Evolutionary conservation across 2,329 filamentous ascomycete genomes (phyloP), one percentile per base, ranked within the genome.

Genomic region (Paecilomyces variotii): DNA sequence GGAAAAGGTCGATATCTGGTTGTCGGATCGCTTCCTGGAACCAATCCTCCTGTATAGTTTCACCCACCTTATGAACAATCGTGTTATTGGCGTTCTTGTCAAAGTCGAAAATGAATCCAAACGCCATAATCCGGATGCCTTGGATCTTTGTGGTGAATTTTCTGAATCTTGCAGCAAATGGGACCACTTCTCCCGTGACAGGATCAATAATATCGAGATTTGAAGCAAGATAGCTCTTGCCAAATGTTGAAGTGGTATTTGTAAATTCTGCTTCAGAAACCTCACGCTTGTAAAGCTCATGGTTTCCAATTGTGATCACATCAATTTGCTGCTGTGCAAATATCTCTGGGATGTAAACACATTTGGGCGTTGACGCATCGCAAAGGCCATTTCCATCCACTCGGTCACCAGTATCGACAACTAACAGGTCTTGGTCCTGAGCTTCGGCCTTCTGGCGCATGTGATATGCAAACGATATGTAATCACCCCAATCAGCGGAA

Each of bases 41-140:
- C 94, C 94, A 99, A 5, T 84, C 75, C 71, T 96, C 86, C 69
- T 89, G 85, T 65, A 97, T 82, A 0, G 90, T 88, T 6, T 95
- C 83, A 63, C 88, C 84, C 1, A 96, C 92, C 0, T 82, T 84
- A 64, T 90, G 86, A 0, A 97, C 90, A 3, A 90, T 79, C 0
- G 90, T 96, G 72, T 97, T 97, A 71, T 96, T 94, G 57, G 88
- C 88, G 72, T 96, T 96, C 24, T 87, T 86, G 0, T 84, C 89
- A 67, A 99, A 99, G 75, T 99, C 87, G 73, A 97, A 99, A 3
- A 99, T 78, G 74, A 99, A 97, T 1, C 94, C 94, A 72, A 99
- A 92, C 0, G 93, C 90, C 54, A 96, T 79, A 59, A 99, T 85
- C 14, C 88, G 84, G 60, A 96, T 86, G 3, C 88, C 89, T 65